These are phyloP conservation scores for Flueggea neowawraea DNA, from an alignment of 441 rosid genomes.

Conservation along the genomic window DNA sequence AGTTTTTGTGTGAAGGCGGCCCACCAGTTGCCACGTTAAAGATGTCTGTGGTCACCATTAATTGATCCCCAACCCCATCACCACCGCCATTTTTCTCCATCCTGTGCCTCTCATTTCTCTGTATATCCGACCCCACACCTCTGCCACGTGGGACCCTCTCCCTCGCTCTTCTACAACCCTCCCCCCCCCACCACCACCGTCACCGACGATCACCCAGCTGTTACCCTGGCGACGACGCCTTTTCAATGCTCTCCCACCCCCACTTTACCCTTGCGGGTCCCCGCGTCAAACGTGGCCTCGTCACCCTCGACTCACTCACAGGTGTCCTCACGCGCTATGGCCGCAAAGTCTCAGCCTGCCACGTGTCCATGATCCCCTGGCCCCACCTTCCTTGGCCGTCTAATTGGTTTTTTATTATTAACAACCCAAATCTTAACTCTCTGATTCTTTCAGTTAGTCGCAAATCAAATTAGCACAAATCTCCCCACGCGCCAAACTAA, in stretches of 20 bases:
- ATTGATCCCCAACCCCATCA: too few relatives aligned
- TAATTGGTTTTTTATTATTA: background rate
- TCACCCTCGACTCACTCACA: conserved; percentile 36
- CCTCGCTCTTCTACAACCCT: too few relatives aligned
- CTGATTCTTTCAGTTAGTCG: too few relatives aligned
- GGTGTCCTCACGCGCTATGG: conserved; percentile 37
- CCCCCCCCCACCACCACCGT: conserved; percentile 23
- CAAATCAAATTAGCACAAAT: conserved; percentile 8
- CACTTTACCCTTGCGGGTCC: conserved; percentile 25
- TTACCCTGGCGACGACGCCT: conserved; percentile 46
- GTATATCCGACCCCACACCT: too few relatives aligned
- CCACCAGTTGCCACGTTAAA: too few relatives aligned
- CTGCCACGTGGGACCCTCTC: too few relatives aligned
- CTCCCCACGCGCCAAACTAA: background rate
- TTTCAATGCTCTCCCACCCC: conserved; percentile 10
- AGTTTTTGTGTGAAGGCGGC: too few relatives aligned
- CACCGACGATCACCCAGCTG: conserved; percentile 49
- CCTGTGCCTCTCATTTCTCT: too few relatives aligned
- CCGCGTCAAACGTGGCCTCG: conserved; percentile 45
- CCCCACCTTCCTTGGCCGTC: conserved; percentile 20
- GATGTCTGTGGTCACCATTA: too few relatives aligned
- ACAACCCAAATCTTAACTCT: too few relatives aligned
- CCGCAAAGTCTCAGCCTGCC: conserved; percentile 21
- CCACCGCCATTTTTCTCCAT: too few relatives aligned
- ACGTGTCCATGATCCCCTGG: conserved; percentile 36